Evolutionary conservation across 305 asterid species (phyloP), one percentile per base, ranked within the genome.

Genomic region (Andrographis paniculata): DNA sequence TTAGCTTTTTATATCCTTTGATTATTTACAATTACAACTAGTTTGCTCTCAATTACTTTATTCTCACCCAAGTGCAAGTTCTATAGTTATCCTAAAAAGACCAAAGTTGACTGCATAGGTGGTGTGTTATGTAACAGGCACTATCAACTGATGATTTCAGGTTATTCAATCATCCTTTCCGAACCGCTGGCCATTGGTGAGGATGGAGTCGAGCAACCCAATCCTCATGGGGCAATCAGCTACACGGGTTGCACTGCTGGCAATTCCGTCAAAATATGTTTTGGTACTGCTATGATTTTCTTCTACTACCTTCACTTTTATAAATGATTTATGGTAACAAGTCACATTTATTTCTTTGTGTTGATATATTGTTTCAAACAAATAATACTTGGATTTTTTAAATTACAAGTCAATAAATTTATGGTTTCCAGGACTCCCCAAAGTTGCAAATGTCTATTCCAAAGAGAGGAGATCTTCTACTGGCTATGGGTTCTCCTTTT

Each of bases 401-500:
- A 64, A 37, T 40, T 51, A 57, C 62, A 51, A 66, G 38, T 35
- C 28, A 45, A 20, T 52, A 20, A 37, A 39, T 44, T 52, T 63
- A 53, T 73, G 33, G 51, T 55, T 69, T 60, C 56, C 78, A 91
- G 99, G 75, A 64, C 63, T 65, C 65, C 42, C 74, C 69, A 14
- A 67, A 65, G 56, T 57, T 91, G 69, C 77, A 64, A 54, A 59
- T 79, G 49, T 74, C 77, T 60, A 61, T 73, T 55, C 73, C 72
- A 39, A 71, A 69, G 70, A 81, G 84, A 60, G 96, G 95, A 42
- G 84, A 77, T 70, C 71, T 73, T 67, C 80, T 91, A 75, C 79
- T 91, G 69, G 88, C 92, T 24, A 77, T 91, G 88, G 99, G 99
- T 68, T 91, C 99, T 72, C 99, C 99, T 47, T 91, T 91, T 64